Conservation (phyloP, 1,284 basidiomycete species). For the Heterobasidion irregulare region DNA sequence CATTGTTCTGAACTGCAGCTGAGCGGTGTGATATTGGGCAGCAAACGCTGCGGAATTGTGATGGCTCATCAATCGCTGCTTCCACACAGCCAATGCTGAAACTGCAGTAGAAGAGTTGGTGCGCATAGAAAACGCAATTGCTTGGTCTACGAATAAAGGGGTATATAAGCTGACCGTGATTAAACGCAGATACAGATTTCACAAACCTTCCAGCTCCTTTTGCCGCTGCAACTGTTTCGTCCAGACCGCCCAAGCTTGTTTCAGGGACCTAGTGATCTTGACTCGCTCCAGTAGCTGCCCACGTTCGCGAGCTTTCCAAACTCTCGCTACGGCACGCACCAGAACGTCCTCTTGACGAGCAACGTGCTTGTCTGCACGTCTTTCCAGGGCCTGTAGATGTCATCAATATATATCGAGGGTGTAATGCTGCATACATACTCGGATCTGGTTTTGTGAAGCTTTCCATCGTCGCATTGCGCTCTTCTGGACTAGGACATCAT, state of each 20-base stretch:
- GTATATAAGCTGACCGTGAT: background rate
- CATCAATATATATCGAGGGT: background rate
- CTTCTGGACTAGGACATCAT: slow-evolving; percentile 36
- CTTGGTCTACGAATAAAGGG: slow-evolving; percentile 15
- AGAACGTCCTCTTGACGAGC: slow-evolving; percentile 56
- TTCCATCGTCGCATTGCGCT: slow-evolving; percentile 48
- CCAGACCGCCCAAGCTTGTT: slow-evolving; percentile 47
- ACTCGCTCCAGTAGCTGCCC: slow-evolving; percentile 54
- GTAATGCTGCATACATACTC: slow-evolving; percentile 28
- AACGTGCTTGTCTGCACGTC: slow-evolving; percentile 48
- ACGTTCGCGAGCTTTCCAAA: slow-evolving; percentile 70
- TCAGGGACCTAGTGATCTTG: slow-evolving; percentile 35
- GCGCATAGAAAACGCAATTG: slow-evolving; percentile 43
- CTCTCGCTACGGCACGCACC: slow-evolving; percentile 52
- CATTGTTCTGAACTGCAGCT: slow-evolving; percentile 38
- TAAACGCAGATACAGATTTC: background rate
- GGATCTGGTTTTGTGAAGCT: slow-evolving; percentile 36
- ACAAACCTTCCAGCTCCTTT: slow-evolving; percentile 37
- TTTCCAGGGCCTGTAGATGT: slow-evolving; percentile 34
- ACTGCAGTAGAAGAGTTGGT: slow-evolving; percentile 31
- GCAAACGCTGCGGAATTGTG: slow-evolving; percentile 45
- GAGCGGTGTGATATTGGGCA: slow-evolving; percentile 36
- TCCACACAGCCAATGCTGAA: slow-evolving; percentile 42
- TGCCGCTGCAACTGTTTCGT: slow-evolving; percentile 33
- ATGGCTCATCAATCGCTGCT: slow-evolving; percentile 32